Base-by-base conservation (phyloP, 306 rosid species). In the Lupinus albus region DNA sequence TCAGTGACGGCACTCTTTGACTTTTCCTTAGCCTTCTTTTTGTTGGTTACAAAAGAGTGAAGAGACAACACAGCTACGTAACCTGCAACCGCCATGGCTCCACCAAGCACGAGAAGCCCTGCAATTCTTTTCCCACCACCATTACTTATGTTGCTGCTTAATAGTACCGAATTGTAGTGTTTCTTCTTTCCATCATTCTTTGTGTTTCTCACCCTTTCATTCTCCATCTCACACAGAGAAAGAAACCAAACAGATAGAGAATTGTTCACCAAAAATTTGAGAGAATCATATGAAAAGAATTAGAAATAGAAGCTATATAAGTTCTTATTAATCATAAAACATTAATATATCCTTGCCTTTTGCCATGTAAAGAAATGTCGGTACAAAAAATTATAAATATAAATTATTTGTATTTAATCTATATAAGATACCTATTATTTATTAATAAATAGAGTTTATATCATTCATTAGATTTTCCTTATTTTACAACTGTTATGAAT, bases 51-150 rank as follows among this genome's bases (percentile, higher is more conserved):
- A 41, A 74, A 74, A 64, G 76, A 33, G 38, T 33, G 38, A 33
- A 33, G 38, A 33, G 38, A 15, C 1, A 55, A 70, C 3, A 65
- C 30, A 5, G 77, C 83, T 7, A 74, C 39, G 13, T 80, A 21
- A 75, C 81, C 73, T 0, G 64, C 75, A 1, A 68, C 50, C 9
- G 74, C 84, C 59, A 83, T 3, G 52, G 72, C 84, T 13, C 85
- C 85, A 7, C 85, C 83, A 8, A 71, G 39, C 49, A 78, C 55
- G 30, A 78, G 39, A 30, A 83, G 53, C 30, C 82, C 84, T 4
- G 45, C 71, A 33, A 80, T 30, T 4, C 52, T 72, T 1, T 70
- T 61, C 0, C 72, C 65, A 9, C 69, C 45, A 1, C 59, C 44
- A 0, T 41, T 14, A 36, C 60, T 58, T 3, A 20, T 0, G 38